A percentile compares a stretch with the other conserved stretches of the same genome.
Conservation (phyloP, 148 eudicot genomes). For the Rheum nobile region DNA sequence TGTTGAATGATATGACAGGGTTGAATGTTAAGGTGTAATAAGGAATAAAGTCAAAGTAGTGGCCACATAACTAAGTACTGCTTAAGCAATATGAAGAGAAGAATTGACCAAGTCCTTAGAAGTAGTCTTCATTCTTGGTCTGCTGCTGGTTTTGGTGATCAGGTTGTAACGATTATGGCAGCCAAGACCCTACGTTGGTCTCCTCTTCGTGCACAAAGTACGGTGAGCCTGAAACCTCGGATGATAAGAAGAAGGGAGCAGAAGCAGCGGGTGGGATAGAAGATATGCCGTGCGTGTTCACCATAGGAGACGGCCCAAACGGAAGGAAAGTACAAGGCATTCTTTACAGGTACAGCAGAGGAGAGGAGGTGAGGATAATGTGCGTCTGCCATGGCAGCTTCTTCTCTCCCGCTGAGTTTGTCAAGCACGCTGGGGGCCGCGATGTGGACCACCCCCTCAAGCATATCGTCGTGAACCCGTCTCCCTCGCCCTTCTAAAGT, state of each 20-base stretch:
- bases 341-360: slow-evolving; percentile 38
- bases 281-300: slow-evolving; percentile 25
- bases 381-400: slow-evolving; percentile 64
- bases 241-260: slow-evolving; percentile 21
- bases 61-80: neutral
- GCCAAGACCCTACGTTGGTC: slow-evolving; percentile 24
- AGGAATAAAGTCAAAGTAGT: neutral
- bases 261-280: slow-evolving; percentile 10
- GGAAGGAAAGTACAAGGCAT: slow-evolving; percentile 41
- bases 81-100: too few species aligned
- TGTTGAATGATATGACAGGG: neutral
- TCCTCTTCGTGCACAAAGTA: slow-evolving; percentile 20
- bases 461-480: slow-evolving; percentile 46
- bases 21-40: neutral
- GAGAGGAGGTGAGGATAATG: slow-evolving; percentile 47
- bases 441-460: slow-evolving; percentile 46
- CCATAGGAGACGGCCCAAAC: slow-evolving; percentile 31
- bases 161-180: slow-evolving; percentile 53
- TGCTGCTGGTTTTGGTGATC: neutral
- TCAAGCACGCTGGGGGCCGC: slow-evolving; percentile 54
- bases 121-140: too few species aligned
- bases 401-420: slow-evolving; percentile 52
- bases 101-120: too few species aligned
- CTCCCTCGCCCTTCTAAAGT: slow-evolving; percentile 7
- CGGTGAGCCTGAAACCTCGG: slow-evolving; percentile 14